phyloP scores from a whole-genome alignment of 495 filamentous ascomycete species.

The Collariella sp. region DNA sequence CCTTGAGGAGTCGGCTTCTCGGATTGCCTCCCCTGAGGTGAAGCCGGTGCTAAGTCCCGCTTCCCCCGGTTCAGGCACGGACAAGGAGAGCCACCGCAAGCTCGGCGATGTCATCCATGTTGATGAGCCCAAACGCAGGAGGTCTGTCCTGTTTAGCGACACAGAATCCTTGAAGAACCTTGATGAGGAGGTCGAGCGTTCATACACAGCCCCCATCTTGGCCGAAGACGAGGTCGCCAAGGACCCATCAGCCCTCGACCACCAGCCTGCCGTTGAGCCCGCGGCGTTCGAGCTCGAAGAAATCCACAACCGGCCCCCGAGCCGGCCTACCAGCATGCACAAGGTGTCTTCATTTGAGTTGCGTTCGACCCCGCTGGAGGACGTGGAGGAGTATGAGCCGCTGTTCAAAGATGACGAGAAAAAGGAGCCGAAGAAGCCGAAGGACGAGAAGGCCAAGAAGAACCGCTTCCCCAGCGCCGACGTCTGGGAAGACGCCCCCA shows the following conservation, averaged over 20 bases:
- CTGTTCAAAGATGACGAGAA: slow-evolving; percentile 79
- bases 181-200: slow-evolving; percentile 39
- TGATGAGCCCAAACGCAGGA: slow-evolving; percentile 55
- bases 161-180: slow-evolving; percentile 23
- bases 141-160: slow-evolving; percentile 56
- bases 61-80: slow-evolving; percentile 17
- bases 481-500: slow-evolving; percentile 94
- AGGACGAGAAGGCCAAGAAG: slow-evolving; percentile 44
- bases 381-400: slow-evolving; percentile 91
- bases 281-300: slow-evolving; percentile 45
- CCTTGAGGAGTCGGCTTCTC: slow-evolving; percentile 65
- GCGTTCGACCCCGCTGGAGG: slow-evolving; percentile 66
- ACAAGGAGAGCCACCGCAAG: slow-evolving; percentile 16
- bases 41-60: slow-evolving; percentile 19
- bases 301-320: slow-evolving; percentile 60
- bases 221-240: slow-evolving; percentile 88
- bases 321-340: slow-evolving; percentile 55
- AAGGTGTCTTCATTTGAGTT: slow-evolving; percentile 36
- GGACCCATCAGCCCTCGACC: slow-evolving; percentile 47
- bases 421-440: slow-evolving; percentile 34
- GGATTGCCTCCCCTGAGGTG: slow-evolving; percentile 56
- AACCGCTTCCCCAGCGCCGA: slow-evolving; percentile 85
- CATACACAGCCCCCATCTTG: slow-evolving; percentile 66
- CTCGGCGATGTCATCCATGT: slow-evolving; percentile 66
- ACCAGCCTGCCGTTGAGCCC: slow-evolving; percentile 62